Percentiles rank a stretch among this genome's conserved stretches.
Conservation (phyloP, 148 eudicot genomes). For the Rhododendron kiyosumense region DNA sequence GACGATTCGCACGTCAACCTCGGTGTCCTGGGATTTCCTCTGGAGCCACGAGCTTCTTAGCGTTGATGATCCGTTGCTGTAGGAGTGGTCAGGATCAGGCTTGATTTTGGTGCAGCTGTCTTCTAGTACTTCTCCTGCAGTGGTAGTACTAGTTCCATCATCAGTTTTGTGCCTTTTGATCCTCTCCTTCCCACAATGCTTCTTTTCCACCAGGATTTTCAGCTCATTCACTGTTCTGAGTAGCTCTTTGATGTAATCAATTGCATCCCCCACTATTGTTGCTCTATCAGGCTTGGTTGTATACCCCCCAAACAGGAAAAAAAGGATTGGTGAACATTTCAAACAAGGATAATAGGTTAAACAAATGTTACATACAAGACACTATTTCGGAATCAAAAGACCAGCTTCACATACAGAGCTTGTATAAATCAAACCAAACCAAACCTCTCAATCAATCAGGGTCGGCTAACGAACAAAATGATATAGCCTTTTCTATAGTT, state of each 20-base stretch:
- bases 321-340: neutral
- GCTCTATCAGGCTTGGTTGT: constrained; percentile 57
- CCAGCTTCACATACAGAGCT: too few relatives aligned
- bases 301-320: neutral
- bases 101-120: constrained; percentile 13
- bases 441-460: too few relatives aligned
- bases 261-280: constrained; percentile 73
- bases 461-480: neutral
- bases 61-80: constrained; percentile 28
- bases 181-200: constrained; percentile 50
- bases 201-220: constrained; percentile 64
- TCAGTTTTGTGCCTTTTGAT: constrained; percentile 55
- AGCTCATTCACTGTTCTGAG: constrained; percentile 64
- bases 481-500: neutral
- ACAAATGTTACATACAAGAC: neutral
- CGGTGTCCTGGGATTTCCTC: constrained; percentile 75
- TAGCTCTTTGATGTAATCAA: constrained; percentile 69
- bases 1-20: constrained; percentile 80
- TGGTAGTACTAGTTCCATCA: constrained; percentile 3
- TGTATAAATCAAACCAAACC: too few relatives aligned
- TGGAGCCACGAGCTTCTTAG: constrained; percentile 87
- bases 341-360: neutral
- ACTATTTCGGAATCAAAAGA: neutral
- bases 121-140: constrained; percentile 14
- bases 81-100: constrained; percentile 44